These are phyloP conservation scores for Epichloe elymi DNA, from an alignment of 2,329 filamentous ascomycete genomes.

Conservation along the genomic window DNA sequence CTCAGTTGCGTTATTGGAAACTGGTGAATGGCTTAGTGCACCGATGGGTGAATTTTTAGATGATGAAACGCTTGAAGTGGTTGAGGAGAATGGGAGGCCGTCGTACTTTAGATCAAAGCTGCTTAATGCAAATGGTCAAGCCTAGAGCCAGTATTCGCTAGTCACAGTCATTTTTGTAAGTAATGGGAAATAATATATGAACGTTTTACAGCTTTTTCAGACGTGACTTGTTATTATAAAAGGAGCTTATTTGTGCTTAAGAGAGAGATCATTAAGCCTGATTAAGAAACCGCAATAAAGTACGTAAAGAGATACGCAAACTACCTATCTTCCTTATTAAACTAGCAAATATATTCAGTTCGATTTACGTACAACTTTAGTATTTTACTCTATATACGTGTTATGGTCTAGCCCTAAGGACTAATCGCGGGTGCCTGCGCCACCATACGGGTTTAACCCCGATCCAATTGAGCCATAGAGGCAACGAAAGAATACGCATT, in stretches of 20 bases:
- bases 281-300: neutral
- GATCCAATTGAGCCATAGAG: too few relatives aligned
- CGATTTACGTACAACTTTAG: accelerated
- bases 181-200: neutral
- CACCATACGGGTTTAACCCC: too few relatives aligned
- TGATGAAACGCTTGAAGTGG: conserved; percentile 9
- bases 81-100: conserved; percentile 11
- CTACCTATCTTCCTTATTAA: too few relatives aligned
- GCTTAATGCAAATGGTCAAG: neutral
- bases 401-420: too few relatives aligned
- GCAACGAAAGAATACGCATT: too few relatives aligned
- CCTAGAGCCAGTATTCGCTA: neutral
- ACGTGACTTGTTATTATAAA: neutral
- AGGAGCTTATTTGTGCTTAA: neutral
- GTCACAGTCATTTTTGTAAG: neutral
- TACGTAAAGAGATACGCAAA: too few relatives aligned
- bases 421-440: too few relatives aligned
- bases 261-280: neutral
- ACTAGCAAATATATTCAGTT: too few relatives aligned
- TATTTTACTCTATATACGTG: too few relatives aligned
- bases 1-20: conserved; percentile 7
- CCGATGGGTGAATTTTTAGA: conserved; percentile 13
- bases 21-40: conserved; percentile 11
- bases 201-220: neutral
- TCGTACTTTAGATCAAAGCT: neutral